Base-by-base conservation (phyloP, 805 yeast species). In the Lipomyces chichibuensis region DNA sequence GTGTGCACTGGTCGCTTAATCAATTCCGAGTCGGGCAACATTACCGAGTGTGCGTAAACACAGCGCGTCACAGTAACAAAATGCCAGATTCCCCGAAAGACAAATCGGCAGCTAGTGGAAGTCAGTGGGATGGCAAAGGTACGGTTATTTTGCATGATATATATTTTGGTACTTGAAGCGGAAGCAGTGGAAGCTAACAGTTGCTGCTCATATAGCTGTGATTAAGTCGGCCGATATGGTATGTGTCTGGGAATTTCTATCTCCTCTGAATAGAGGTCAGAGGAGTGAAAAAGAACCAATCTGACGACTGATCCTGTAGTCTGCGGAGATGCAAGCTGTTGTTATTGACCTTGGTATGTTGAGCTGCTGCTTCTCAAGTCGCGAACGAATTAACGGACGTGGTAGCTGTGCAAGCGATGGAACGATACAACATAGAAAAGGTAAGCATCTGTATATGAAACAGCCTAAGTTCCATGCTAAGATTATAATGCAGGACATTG, bases 361-460 rank as follows among this genome's bases (percentile, higher is more conserved):
- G 14, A 11, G 27, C 2, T 43, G 49, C 13, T 29, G 33, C 8
- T 32, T n/a, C 27, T 17, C 13, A 14, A 46, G 23, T 23, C 17
- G 52, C 8, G 37, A n/a, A 33, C 27, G 54, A 17, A 17, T 52
- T 62, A 11, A 63, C 68, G 39, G 63, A 59, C 20, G 59, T 37
- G 33, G 7, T 63, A 65, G 80, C 87, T 3, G 73, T 75, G 51
- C 83, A 80, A 54, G 87, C 87, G 0, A 70, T 79, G 49, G 76
- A 77, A 56, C 75, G 80, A 53, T 84, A 83, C 76, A 76, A 80
- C 46, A 75, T 81, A 7, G 88, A 86, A 69, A 79, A 78, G 71
- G 74, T 63, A 17, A 14, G 39, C 14, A 35, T 37, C 54, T 23
- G 11, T 55, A 27, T 20, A 8, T 23, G 25, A 33, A 23, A 23